These are phyloP conservation scores for Ascochyta viciae-villosae DNA, from an alignment of 2,329 filamentous ascomycete species.

Conservation along the genomic window DNA sequence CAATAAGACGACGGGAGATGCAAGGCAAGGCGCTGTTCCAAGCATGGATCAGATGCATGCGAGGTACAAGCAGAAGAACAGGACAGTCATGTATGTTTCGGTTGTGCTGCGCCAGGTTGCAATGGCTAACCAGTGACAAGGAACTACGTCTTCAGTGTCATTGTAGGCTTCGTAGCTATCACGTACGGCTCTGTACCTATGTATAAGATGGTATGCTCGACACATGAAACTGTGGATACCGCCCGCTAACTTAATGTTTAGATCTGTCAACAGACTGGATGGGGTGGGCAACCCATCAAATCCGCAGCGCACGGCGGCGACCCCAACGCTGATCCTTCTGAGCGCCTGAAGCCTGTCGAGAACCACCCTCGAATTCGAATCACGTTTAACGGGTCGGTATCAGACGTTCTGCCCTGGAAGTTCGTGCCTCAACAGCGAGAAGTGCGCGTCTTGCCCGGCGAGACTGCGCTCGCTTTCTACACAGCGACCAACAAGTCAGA, in stretches of 20 bases:
- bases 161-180: slow-evolving; percentile 79
- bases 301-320: slow-evolving; percentile 70
- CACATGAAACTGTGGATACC: fast-evolving
- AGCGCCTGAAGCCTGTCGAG: slow-evolving; percentile 80
- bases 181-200: slow-evolving; percentile 85
- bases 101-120: neutral
- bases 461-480: slow-evolving; percentile 97
- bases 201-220: slow-evolving; percentile 76
- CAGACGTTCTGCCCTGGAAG: slow-evolving; percentile 95
- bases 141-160: slow-evolving; percentile 78
- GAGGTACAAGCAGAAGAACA: slow-evolving; percentile 72
- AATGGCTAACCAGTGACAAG: slow-evolving; percentile 48
- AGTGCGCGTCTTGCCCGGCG: slow-evolving; percentile 91
- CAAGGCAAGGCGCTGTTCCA: slow-evolving; percentile 51
- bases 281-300: slow-evolving; percentile 91
- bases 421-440: slow-evolving; percentile 96
- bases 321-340: slow-evolving; percentile 69
- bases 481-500: slow-evolving; percentile 91
- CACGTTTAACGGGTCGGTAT: slow-evolving; percentile 95
- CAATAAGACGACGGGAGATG: slow-evolving; percentile 28
- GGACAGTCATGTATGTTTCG: slow-evolving; percentile 65
- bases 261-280: slow-evolving; percentile 87
- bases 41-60: slow-evolving; percentile 70
- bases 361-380: slow-evolving; percentile 86
- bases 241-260: slow-evolving; percentile 38